Percentiles rank a stretch among this genome's conserved stretches.
phyloP scores from a whole-genome alignment of 169 alveolate genomes.

The Cryptosporidium ubiquitum region DNA sequence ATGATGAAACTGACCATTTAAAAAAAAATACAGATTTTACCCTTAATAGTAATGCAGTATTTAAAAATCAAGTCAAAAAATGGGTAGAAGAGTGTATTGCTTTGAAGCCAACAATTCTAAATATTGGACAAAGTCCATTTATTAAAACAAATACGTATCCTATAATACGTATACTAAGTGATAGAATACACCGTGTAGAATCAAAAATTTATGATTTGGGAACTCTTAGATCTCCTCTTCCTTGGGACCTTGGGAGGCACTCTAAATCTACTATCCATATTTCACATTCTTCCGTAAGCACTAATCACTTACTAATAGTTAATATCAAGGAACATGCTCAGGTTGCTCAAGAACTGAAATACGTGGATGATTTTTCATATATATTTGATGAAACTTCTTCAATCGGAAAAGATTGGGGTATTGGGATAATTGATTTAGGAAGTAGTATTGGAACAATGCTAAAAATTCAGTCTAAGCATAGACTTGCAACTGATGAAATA shows the following conservation, averaged over 20 bases:
- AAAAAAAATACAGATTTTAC: conserved; percentile 10
- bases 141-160: conserved; percentile 38
- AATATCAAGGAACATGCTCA: conserved; percentile 71
- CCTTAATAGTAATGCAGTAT: conserved; percentile 7
- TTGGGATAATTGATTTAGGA: conserved; percentile 83
- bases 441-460: conserved; percentile 91
- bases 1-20: not conserved
- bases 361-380: not conserved
- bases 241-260: conserved; percentile 93
- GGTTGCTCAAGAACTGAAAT: not conserved
- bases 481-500: conserved; percentile 41
- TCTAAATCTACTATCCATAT: conserved; percentile 86
- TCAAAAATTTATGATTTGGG: conserved; percentile 68
- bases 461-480: conserved; percentile 40
- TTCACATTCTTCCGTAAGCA: conserved; percentile 91
- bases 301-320: conserved; percentile 86
- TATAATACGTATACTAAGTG: conserved; percentile 51
- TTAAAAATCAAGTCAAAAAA: conserved; percentile 58
- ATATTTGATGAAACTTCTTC: not conserved
- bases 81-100: conserved; percentile 68
- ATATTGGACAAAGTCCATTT: conserved; percentile 61
- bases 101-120: conserved; percentile 48
- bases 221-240: conserved; percentile 77
- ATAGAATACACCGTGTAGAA: conserved; percentile 66
- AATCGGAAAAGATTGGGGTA: conserved; percentile 28